phyloP scores from a whole-genome alignment of 2,329 filamentous ascomycete genomes.

The Tolypocladium ophioglossoides region DNA sequence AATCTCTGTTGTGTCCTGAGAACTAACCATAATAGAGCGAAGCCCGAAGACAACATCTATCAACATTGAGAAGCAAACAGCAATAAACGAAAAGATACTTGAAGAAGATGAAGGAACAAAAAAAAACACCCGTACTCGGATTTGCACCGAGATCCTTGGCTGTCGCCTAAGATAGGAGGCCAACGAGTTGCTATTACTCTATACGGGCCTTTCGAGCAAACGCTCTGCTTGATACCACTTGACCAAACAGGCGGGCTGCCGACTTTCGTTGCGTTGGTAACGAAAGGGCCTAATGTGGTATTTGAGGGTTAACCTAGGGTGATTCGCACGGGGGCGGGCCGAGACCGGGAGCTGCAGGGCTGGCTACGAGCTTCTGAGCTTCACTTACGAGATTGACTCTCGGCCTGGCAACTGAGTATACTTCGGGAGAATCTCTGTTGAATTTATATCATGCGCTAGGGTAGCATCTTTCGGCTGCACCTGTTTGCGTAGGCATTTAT shows the following conservation, averaged over 20 bases:
- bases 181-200: slow-evolving; percentile 25
- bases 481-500: too few species aligned
- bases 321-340: background rate
- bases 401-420: too few species aligned
- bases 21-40: background rate
- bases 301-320: background rate
- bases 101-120: background rate
- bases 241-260: background rate
- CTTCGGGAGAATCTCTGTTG: too few species aligned
- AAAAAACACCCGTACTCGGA: slow-evolving; percentile 19
- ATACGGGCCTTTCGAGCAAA: slow-evolving; percentile 13
- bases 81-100: fast-evolving
- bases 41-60: background rate
- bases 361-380: too few species aligned
- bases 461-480: too few species aligned
- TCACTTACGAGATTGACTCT: too few species aligned
- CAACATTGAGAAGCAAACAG: background rate
- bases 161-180: slow-evolving; percentile 22
- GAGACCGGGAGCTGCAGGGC: background rate
- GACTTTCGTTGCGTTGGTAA: background rate
- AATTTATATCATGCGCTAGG: too few species aligned
- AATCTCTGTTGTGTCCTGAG: background rate
- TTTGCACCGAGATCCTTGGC: slow-evolving; percentile 27
- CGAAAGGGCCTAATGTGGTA: background rate
- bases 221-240: background rate